Evolutionary conservation across 1,139 yeast species (phyloP).

Genomic region (Pneumocystis canis): DNA sequence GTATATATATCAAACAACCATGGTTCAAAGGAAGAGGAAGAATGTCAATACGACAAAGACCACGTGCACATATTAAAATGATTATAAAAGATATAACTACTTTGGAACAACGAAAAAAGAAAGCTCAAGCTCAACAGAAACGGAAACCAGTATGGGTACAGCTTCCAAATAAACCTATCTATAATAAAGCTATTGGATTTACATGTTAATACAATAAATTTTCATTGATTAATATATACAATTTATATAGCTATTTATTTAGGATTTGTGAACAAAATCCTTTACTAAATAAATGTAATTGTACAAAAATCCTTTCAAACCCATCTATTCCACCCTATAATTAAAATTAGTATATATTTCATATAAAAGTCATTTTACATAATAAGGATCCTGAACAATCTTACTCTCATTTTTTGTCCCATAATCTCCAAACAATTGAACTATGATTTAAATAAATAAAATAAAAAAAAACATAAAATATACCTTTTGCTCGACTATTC

Average conservation of each 20-base stretch:
- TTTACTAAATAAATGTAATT: neutral
- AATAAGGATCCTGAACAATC: constrained; percentile 11
- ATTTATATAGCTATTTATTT: neutral
- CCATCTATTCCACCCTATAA: neutral
- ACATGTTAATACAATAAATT: neutral
- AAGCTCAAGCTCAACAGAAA: constrained; percentile 9
- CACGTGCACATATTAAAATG: constrained; percentile 10
- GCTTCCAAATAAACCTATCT: neutral
- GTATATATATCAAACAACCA: constrained; percentile 7
- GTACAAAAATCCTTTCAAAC: neutral
- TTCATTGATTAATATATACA: neutral
- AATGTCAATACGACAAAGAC: constrained; percentile 9
- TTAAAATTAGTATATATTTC: constrained; percentile 19
- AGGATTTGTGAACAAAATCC: neutral
- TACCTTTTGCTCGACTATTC: neutral
- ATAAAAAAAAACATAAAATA: neutral
- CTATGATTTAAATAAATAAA: neutral
- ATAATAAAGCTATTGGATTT: neutral
- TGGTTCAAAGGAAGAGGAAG: constrained; percentile 13
- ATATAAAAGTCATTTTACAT: constrained; percentile 17
- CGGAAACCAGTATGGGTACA: neutral
- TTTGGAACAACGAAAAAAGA: constrained; percentile 5
- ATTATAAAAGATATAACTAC: constrained; percentile 11
- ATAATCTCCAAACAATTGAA: constrained; percentile 10
- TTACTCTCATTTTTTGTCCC: neutral